A percentile compares a stretch with the other conserved stretches of the same genome.
These are phyloP conservation scores for Pulveroboletus sp. DNA, from an alignment of 768 basidiomycete genomes.

Conservation along the genomic window DNA sequence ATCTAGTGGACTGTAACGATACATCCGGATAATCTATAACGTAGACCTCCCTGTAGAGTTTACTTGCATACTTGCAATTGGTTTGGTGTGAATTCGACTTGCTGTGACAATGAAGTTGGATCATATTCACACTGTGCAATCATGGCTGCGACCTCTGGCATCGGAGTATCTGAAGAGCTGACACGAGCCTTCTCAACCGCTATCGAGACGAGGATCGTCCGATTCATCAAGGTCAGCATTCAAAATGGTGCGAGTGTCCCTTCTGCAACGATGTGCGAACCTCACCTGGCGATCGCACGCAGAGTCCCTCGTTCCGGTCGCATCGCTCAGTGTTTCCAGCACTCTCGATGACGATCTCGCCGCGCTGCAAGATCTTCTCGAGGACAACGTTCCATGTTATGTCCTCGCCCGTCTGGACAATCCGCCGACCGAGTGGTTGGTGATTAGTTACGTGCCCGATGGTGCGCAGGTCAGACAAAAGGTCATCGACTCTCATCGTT, in stretches of 20 bases:
- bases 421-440: slow-evolving; percentile 63
- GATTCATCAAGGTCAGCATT: slow-evolving; percentile 79
- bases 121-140: no score
- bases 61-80: slow-evolving; percentile 17
- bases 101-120: no score
- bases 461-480: slow-evolving; percentile 77
- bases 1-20: slow-evolving; percentile 34
- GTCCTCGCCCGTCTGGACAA: slow-evolving; percentile 63
- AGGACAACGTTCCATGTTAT: slow-evolving; percentile 68
- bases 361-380: slow-evolving; percentile 53
- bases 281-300: slow-evolving; percentile 24
- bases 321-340: slow-evolving; percentile 43
- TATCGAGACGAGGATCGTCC: slow-evolving; percentile 43
- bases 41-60: slow-evolving; percentile 23
- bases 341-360: slow-evolving; percentile 61
- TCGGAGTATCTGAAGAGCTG: slow-evolving; percentile 58
- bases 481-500: slow-evolving; percentile 38
- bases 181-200: slow-evolving; percentile 54
- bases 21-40: slow-evolving; percentile 33
- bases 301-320: slow-evolving; percentile 69
- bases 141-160: slow-evolving; percentile 77
- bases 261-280: slow-evolving; percentile 5
- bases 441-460: slow-evolving; percentile 81
- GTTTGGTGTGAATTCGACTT: no score
- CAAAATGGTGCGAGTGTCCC: slow-evolving; percentile 54